A percentile compares a stretch with the other conserved stretches of the same genome.
These are phyloP conservation scores for Reutealis trisperma DNA, from an alignment of 345 rosid genomes.

Conservation along the genomic window DNA sequence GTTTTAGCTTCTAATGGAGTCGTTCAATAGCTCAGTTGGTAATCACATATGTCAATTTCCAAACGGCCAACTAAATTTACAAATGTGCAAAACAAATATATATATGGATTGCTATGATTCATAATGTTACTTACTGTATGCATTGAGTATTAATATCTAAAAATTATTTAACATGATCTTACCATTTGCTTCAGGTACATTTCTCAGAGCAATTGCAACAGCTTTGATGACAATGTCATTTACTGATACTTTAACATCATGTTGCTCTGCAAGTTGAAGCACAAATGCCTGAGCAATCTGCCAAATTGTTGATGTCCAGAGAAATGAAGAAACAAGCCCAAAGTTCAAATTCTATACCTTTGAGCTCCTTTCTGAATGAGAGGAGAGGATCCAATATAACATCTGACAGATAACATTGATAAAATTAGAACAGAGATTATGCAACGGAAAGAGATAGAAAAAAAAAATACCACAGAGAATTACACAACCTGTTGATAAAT, in stretches of 20 bases:
- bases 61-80: not conserved
- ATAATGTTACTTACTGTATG: not conserved
- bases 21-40: not conserved
- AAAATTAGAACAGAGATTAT: constrained; percentile 28
- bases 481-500: constrained; percentile 74
- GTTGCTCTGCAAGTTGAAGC: constrained; percentile 60
- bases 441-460: constrained; percentile 19
- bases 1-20: not conserved
- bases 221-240: constrained; percentile 96
- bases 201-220: constrained; percentile 79
- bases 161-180: constrained; percentile 28
- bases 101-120: not conserved
- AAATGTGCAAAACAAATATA: not conserved
- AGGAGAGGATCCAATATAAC: constrained; percentile 94
- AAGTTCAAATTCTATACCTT: constrained; percentile 51
- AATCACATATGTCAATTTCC: not conserved
- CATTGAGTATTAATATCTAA: constrained; percentile 14
- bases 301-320: constrained; percentile 9
- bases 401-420: constrained; percentile 51
- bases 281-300: constrained; percentile 27
- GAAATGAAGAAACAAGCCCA: constrained; percentile 2
- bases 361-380: constrained; percentile 85
- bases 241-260: constrained; percentile 87
- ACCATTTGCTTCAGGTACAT: constrained; percentile 93
- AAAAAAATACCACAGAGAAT: constrained; percentile 8